Percentiles rank a stretch among this genome's conserved stretches.
phyloP scores from a whole-genome alignment of 208 protist genomes.

The Willaertia magna region DNA sequence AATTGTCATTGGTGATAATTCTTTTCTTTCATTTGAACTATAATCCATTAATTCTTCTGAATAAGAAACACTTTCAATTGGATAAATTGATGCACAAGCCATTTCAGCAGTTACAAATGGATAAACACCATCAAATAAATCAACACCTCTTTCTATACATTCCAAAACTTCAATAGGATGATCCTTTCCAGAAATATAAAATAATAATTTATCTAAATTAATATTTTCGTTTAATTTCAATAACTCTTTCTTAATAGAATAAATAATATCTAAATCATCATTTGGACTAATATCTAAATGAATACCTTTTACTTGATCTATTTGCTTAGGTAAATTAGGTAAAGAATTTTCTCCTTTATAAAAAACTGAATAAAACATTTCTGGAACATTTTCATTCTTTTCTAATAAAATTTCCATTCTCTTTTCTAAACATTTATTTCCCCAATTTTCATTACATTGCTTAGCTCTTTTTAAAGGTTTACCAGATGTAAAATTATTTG shows the following conservation, averaged over 20 bases:
- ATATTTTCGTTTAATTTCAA: not conserved
- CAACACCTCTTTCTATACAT: not conserved
- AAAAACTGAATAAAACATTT: not conserved
- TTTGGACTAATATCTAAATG: not conserved
- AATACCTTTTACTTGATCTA: not conserved
- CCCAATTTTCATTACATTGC: not conserved
- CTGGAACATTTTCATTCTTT: not conserved
- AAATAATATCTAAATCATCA: not conserved
- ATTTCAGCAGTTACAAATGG: not conserved
- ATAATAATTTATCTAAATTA: not conserved
- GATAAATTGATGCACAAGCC: not conserved
- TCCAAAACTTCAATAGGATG: conserved; percentile 6
- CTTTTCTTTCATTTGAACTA: not conserved
- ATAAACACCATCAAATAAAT: conserved; percentile 7
- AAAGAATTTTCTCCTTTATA: not conserved
- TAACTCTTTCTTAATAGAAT: not conserved
- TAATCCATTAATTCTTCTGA: too few species aligned
- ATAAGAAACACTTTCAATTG: not conserved
- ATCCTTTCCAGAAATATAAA: not conserved
- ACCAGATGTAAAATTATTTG: not conserved
- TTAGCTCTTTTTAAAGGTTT: not conserved
- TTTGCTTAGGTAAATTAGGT: not conserved
- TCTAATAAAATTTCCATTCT: not conserved
- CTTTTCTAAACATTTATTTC: not conserved
- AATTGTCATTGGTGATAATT: not conserved